Evolutionary conservation across 805 yeast species (phyloP).

Genomic region (Lachancea thermotolerans): DNA sequence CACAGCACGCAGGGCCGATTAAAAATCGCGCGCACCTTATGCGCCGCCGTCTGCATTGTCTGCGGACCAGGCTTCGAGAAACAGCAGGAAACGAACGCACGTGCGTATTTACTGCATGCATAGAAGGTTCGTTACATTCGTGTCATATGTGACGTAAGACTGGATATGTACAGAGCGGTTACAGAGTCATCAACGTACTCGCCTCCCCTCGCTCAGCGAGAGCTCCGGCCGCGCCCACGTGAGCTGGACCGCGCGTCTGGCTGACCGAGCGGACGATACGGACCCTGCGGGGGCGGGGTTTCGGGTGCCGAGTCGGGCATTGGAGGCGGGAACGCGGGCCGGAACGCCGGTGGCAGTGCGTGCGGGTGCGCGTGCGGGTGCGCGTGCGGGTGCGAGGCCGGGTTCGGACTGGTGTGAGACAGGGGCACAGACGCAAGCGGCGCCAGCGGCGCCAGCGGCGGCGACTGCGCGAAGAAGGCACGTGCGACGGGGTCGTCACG

Average conservation of each 20-base stretch:
- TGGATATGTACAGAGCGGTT: not conserved
- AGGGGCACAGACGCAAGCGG: not conserved
- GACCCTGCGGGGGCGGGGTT: not conserved
- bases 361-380: not conserved
- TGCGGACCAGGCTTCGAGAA: not conserved
- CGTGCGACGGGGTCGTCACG: not conserved
- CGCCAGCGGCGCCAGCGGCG: not conserved
- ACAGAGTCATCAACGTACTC: not conserved
- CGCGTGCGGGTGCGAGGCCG: not conserved
- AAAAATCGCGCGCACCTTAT: too few species aligned
- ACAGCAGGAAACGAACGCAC: not conserved
- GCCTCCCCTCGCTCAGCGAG: not conserved
- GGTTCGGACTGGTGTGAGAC: not conserved
- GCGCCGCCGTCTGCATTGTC: too few species aligned
- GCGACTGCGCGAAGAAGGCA: not conserved
- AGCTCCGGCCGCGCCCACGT: not conserved
- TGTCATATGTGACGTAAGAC: not conserved
- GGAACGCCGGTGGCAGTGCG: not conserved
- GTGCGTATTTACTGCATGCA: not conserved
- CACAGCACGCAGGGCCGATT: too few species aligned
- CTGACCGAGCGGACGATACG: not conserved
- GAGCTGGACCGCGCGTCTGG: not conserved
- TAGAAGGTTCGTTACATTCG: not conserved
- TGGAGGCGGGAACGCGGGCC: constrained; percentile 4
- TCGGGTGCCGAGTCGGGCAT: not conserved